Conservation (phyloP, 495 filamentous ascomycete species). For the Neurospora terricola region DNA sequence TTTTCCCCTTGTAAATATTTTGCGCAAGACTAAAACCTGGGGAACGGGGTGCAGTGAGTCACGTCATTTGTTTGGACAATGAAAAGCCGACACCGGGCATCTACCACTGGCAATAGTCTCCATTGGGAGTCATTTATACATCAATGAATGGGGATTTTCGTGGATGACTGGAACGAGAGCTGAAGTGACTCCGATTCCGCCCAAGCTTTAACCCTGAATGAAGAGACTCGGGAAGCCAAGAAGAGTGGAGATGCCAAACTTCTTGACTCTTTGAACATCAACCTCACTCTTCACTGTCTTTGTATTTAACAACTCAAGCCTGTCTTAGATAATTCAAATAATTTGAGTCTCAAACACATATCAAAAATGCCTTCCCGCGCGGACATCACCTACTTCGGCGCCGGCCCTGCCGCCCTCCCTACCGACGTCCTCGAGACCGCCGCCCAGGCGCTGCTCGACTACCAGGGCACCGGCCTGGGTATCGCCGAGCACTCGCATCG, state of each 20-base stretch:
- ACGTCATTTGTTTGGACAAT: constrained; percentile 7
- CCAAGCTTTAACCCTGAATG: background rate
- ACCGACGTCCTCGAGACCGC: constrained; percentile 66
- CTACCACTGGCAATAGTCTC: background rate
- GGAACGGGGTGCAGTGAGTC: constrained; percentile 9
- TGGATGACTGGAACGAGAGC: background rate
- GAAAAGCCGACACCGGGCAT: constrained; percentile 6
- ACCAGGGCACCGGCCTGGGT: constrained; percentile 67
- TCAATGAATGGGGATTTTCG: background rate
- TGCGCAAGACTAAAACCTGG: constrained; percentile 14
- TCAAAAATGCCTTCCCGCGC: constrained; percentile 21
- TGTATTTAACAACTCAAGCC: background rate
- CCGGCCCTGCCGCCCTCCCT: constrained; percentile 76
- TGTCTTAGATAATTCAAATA: background rate
- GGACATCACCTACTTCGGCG: constrained; percentile 54
- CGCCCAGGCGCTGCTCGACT: constrained; percentile 69
- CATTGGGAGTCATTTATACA: background rate
- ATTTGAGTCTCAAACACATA: background rate
- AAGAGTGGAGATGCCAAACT: background rate
- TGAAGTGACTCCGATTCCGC: constrained; percentile 2
- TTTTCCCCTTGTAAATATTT: constrained; percentile 12
- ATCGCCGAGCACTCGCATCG: constrained; percentile 86
- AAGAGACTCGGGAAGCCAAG: background rate
- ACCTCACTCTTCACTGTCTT: background rate
- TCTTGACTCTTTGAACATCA: constrained; percentile 1